Evolutionary conservation across 352 stramenopile genomes (phyloP).

Genomic region (Hyaloperonospora brassicae): DNA sequence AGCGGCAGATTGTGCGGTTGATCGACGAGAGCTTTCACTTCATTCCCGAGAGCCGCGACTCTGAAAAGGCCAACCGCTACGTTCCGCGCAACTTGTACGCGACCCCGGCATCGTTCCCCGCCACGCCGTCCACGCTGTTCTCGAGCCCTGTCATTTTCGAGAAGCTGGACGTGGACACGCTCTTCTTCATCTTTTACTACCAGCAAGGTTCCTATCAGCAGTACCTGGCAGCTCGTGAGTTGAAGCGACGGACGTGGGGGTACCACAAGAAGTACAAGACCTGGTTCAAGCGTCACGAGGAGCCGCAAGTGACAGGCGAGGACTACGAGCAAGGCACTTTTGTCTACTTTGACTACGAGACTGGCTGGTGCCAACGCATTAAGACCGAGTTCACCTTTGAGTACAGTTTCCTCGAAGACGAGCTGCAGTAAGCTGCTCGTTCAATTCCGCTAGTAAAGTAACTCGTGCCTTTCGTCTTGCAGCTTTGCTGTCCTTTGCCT

Average conservation of each 20-base stretch:
- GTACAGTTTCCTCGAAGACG: conserved; percentile 95
- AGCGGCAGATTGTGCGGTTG: conserved; percentile 67
- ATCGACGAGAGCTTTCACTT: conserved; percentile 89
- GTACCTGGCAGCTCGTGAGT: conserved; percentile 95
- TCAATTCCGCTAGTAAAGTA: conserved; percentile 25
- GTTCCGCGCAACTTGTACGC: conserved; percentile 93
- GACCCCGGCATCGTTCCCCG: conserved; percentile 86
- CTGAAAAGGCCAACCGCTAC: conserved; percentile 88
- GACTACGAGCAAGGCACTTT: conserved; percentile 99
- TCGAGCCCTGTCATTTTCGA: conserved; percentile 94
- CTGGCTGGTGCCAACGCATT: conserved; percentile 97
- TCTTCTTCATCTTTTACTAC: conserved; percentile 99
- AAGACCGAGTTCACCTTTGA: conserved; percentile 99
- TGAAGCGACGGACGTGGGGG: conserved; percentile 98
- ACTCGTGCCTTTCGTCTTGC: conserved; percentile 17
- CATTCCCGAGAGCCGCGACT: conserved; percentile 85
- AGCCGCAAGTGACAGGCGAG: conserved; percentile 93
- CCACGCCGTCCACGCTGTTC: conserved; percentile 86
- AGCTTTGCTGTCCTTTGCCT: neutral
- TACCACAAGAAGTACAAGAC: conserved; percentile 99
- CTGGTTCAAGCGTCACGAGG: conserved; percentile 98
- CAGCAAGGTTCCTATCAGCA: conserved; percentile 98
- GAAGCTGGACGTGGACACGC: conserved; percentile 95
- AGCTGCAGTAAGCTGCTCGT: conserved; percentile 44
- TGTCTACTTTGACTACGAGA: conserved; percentile 99